These are phyloP conservation scores for Neoscytalidium dimidiatum DNA, from an alignment of 2,329 filamentous ascomycete species.

Conservation along the genomic window DNA sequence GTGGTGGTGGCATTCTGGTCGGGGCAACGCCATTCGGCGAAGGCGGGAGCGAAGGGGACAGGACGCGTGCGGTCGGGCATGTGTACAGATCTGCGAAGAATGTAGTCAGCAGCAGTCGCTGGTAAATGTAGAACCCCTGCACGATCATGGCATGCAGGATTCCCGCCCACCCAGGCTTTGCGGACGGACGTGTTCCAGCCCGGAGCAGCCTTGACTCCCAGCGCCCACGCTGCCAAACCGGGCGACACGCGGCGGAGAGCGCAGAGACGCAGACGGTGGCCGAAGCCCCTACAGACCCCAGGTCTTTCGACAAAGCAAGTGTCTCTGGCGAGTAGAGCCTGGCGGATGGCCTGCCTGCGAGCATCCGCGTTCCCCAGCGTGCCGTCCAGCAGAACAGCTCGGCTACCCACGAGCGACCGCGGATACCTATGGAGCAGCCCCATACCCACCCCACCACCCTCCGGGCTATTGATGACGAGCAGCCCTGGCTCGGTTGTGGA, in stretches of 20 bases:
- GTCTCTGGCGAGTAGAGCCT: not conserved
- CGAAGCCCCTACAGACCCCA: slow-evolving; percentile 11
- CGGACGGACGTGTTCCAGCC: not conserved
- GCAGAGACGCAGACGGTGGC: slow-evolving; percentile 11
- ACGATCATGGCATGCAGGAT: not conserved
- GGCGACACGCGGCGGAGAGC: not conserved
- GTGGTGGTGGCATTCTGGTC: not conserved
- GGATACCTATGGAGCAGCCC: slow-evolving; percentile 10
- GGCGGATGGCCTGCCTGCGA: slow-evolving; percentile 14
- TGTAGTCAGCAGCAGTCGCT: not conserved
- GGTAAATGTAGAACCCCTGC: not conserved
- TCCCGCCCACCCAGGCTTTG: slow-evolving; percentile 15
- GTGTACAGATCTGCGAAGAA: not conserved
- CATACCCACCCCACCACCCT: slow-evolving; percentile 8
- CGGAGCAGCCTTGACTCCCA: slow-evolving; percentile 6
- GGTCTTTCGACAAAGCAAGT: slow-evolving; percentile 6
- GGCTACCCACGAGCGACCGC: not conserved
- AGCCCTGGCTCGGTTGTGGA: slow-evolving; percentile 5
- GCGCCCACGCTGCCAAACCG: slow-evolving; percentile 1
- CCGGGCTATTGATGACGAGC: slow-evolving; percentile 7
- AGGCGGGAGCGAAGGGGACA: not conserved
- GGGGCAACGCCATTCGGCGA: not conserved
- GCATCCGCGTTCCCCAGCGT: not conserved
- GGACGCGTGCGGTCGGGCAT: not conserved
- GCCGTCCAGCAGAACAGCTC: not conserved